phyloP scores from a whole-genome alignment of 2,329 filamentous ascomycete species.

The Hypoxylon sp. region DNA sequence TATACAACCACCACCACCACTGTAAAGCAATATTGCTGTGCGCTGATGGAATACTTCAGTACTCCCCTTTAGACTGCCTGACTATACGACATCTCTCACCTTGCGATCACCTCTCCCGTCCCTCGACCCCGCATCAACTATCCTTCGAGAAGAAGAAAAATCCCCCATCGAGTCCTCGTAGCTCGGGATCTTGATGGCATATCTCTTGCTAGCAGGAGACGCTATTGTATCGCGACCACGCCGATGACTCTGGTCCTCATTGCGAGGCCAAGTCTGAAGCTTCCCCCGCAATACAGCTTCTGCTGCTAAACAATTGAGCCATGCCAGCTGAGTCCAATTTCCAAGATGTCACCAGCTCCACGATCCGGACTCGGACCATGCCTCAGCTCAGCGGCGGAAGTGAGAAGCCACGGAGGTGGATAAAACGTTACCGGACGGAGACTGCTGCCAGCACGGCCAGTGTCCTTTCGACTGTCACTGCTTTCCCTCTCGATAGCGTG shows the following conservation, averaged over 20 bases:
- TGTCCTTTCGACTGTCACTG: constrained; percentile 81
- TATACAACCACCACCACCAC: constrained; percentile 16
- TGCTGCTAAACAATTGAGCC: constrained; percentile 50
- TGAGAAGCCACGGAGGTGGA: constrained; percentile 63
- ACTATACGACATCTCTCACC: constrained; percentile 2
- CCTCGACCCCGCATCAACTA: constrained; percentile 36
- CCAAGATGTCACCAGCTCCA: constrained; percentile 62
- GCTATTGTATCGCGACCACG: constrained; percentile 68
- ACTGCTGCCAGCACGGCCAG: constrained; percentile 83
- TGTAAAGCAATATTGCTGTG: constrained; percentile 32
- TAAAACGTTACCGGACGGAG: constrained; percentile 85
- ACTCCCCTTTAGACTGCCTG: constrained; percentile 16
- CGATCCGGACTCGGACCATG: constrained; percentile 61
- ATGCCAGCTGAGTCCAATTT: constrained; percentile 59
- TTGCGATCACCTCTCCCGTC: constrained; percentile 21
- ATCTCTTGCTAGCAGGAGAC: constrained; percentile 64
- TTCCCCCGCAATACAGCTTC: constrained; percentile 59
- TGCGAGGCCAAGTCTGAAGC: constrained; percentile 64
- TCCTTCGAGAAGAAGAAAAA: constrained; percentile 4
- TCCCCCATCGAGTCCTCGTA: constrained; percentile 47
- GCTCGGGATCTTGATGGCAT: constrained; percentile 66
- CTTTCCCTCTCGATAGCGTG: constrained; percentile 90
- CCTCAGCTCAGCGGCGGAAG: constrained; percentile 56
- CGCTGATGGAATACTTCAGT: constrained; percentile 37
- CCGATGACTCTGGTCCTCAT: constrained; percentile 70